A percentile compares a stretch with the other conserved stretches of the same genome.
Conservation (phyloP, 371 early-diverging fungal species). For the Rhizomucor pusillus region DNA sequence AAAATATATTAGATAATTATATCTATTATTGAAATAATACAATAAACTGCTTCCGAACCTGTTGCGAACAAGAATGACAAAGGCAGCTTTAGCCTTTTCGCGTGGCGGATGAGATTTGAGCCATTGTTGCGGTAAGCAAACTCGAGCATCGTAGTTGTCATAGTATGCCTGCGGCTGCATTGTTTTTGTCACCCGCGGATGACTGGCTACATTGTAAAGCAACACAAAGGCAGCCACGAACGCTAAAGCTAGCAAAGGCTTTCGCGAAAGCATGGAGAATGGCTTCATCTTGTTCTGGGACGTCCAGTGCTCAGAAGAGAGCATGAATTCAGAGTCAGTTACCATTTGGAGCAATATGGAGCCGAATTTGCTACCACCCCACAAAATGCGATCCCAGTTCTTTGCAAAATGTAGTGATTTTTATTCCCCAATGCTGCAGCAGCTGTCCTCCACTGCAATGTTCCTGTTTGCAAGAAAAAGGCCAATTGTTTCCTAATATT, state of each 20-base stretch:
- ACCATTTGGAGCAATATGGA: no score
- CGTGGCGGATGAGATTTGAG: conserved; percentile 34
- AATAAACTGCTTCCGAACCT: conserved; percentile 28
- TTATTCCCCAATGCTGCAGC: no score
- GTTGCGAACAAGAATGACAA: conserved; percentile 49
- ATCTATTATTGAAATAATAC: conserved; percentile 3
- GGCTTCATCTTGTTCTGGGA: conserved; percentile 22
- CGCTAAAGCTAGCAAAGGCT: conserved; percentile 27
- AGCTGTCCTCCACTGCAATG: no score
- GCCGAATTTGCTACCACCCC: no score
- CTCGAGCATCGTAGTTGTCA: conserved; percentile 41
- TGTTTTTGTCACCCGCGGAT: conserved; percentile 34
- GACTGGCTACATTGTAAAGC: conserved; percentile 43
- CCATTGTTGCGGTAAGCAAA: conserved; percentile 42
- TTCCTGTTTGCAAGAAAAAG: no score
- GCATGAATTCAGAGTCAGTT: no score
- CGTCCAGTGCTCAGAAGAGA: no score
- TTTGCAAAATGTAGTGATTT: no score
- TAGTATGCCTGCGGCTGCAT: conserved; percentile 50
- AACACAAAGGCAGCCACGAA: conserved; percentile 32
- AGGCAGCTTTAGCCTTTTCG: conserved; percentile 47
- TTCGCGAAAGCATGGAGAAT: conserved; percentile 33
- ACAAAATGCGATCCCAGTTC: no score
- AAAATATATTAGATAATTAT: neutral
- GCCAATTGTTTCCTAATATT: no score